Percentiles rank a stretch among this genome's conserved stretches.
Evolutionary conservation across 164 flowering plant species (phyloP).

Genomic region (Cinnamomum chago): DNA sequence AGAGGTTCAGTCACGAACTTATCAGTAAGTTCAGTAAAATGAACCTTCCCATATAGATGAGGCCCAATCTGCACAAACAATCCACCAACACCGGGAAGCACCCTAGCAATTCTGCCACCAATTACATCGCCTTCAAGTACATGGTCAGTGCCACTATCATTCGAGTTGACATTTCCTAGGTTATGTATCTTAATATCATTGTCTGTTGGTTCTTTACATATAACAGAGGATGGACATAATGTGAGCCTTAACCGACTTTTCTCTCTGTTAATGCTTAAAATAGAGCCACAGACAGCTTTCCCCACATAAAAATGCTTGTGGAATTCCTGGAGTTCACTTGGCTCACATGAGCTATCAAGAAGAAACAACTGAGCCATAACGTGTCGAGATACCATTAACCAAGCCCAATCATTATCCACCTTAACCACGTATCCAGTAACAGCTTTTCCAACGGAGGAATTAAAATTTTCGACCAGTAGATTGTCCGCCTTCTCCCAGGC

Average conservation of each 20-base stretch:
- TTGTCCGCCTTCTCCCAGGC: conserved; percentile 19
- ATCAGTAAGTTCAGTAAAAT: conserved; percentile 70
- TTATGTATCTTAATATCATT: conserved; percentile 10
- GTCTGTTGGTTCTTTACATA: conserved; percentile 8
- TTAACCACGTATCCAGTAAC: conserved; percentile 77
- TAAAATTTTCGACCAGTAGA: conserved; percentile 25
- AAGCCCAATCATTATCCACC: conserved; percentile 80
- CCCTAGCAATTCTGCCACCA: conserved; percentile 73
- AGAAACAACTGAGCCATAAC: conserved; percentile 64
- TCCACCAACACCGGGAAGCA: conserved; percentile 89
- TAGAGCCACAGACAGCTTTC: conserved; percentile 54
- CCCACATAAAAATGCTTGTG: conserved; percentile 63
- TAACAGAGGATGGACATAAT: conserved; percentile 27
- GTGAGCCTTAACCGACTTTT: conserved; percentile 59
- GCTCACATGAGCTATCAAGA: conserved; percentile 77
- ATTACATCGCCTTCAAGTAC: conserved; percentile 56
- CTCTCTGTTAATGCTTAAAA: conserved; percentile 50
- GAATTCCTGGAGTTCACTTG: conserved; percentile 61
- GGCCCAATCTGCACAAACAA: conserved; percentile 81
- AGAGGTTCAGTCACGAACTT: conserved; percentile 68
- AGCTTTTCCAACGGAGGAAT: conserved; percentile 47
- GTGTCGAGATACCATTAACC: conserved; percentile 61
- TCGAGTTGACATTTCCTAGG: conserved; percentile 3
- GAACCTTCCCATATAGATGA: conserved; percentile 74
- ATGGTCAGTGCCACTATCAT: conserved; percentile 29